phyloP scores from a whole-genome alignment of 75 land plant genomes.

The Pinus taeda region DNA sequence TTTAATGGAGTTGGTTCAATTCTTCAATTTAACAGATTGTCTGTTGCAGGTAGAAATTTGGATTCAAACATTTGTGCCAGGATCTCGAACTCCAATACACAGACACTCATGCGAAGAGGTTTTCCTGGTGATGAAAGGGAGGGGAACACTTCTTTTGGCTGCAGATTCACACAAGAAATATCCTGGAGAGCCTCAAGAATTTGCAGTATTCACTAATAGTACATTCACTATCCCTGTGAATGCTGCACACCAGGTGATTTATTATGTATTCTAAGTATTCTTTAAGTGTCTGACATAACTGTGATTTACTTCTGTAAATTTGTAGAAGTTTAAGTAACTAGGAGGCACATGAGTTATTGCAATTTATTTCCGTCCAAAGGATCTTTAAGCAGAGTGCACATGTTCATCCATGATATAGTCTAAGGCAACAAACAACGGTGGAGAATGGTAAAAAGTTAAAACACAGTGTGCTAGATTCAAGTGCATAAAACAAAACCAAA shows the following conservation, averaged over 20 bases:
- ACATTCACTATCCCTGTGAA: slow-evolving; percentile 71
- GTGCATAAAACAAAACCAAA: too few relatives aligned
- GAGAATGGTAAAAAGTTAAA: too few relatives aligned
- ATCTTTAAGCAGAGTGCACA: too few relatives aligned
- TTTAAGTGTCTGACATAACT: not conserved
- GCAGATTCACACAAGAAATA: slow-evolving; percentile 36
- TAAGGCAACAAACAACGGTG: too few relatives aligned
- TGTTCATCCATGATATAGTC: too few relatives aligned
- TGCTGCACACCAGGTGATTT: slow-evolving; percentile 73
- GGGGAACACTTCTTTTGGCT: slow-evolving; percentile 68
- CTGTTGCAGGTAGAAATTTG: slow-evolving; percentile 72
- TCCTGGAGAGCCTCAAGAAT: slow-evolving; percentile 61
- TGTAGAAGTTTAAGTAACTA: not conserved
- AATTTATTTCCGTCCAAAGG: too few relatives aligned
- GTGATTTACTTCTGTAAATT: not conserved
- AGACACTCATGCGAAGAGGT: slow-evolving; percentile 91
- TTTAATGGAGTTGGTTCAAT: not conserved
- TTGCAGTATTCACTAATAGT: slow-evolving; percentile 25
- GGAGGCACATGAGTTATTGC: too few relatives aligned
- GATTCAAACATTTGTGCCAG: slow-evolving; percentile 83
- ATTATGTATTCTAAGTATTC: not conserved
- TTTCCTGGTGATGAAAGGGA: slow-evolving; percentile 72
- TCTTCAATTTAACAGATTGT: not conserved
- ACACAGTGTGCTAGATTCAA: too few relatives aligned
- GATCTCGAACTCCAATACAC: slow-evolving; percentile 74